Base-by-base conservation (phyloP, 129 eudicot genomes). In the Artemisia tridentata region DNA sequence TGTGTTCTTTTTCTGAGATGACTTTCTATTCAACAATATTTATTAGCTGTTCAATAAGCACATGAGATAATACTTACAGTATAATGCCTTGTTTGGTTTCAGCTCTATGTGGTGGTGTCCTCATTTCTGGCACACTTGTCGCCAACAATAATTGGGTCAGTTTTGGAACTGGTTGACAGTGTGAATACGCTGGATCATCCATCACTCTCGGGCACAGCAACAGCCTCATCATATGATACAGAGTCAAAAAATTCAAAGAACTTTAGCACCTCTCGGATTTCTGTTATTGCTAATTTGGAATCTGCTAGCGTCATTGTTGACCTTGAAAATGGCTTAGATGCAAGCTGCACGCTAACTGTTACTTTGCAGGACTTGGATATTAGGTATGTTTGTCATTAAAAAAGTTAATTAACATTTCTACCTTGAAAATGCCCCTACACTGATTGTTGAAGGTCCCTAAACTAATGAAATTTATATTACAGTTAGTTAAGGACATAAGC, bases 291-390 rank as follows among this genome's bases (percentile, higher is more conserved):
- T 34, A 80, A 79, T 71, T 14, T 92, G 72, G 83, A 82, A 56
- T 83, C 81, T 53, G 78, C 85, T 47, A 77, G 34, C 69, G 69
- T 85, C 72, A 60, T 80, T 47, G 77, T 92, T 48, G 85, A 87
- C 81, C 92, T 92, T 67, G 98, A 87, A 79, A 87, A 87, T 64
- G 83, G 81, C 72, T 75, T 73, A n/a, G 88, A 80, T 61, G 79
- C 82, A 71, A 79, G 80, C 74, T 81, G 80, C 81, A 81, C 75
- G 8, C 58, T 92, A 19, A 80, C 80, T 75, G 69, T 86, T 62
- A 62, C 76, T 73, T 77, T 82, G 51, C 91, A 83, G 78, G 83
- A 72, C 27, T 60, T 86, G 65, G 83, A 85, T 69, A 12, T 83
- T 58, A 41, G 88, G 97, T 91, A 84, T 66, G 87, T 67, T 72